Conservation (phyloP, 805 yeast genomes). For the Suhomyces canberraensis region DNA sequence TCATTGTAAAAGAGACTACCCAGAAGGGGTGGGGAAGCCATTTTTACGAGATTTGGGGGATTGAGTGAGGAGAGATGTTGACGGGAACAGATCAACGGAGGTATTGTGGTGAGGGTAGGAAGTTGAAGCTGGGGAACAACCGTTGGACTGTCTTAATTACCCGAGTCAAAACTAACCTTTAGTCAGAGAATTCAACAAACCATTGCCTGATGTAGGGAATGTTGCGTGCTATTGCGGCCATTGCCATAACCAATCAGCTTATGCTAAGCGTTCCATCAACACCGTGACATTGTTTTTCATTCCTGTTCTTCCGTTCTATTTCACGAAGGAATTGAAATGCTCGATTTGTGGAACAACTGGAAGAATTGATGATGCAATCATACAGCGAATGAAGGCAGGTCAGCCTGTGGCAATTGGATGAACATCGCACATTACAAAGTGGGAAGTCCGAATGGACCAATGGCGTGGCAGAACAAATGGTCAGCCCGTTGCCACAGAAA, state of each 20-base stretch:
- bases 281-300: conserved; percentile 53
- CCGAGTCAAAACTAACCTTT: conserved; percentile 2
- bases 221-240: conserved; percentile 49
- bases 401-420: conserved; percentile 32
- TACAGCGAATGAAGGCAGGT: conserved; percentile 25
- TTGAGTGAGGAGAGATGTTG: no score
- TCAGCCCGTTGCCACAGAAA: no score
- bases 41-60: no score
- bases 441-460: neutral
- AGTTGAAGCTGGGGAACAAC: neutral
- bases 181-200: conserved; percentile 36
- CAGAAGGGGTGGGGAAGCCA: no score
- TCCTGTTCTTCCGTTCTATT: conserved; percentile 52
- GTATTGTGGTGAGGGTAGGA: no score
- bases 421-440: neutral
- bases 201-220: conserved; percentile 27
- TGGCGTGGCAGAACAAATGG: no score
- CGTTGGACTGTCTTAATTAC: neutral
- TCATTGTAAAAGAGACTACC: no score
- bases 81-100: no score
- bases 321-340: conserved; percentile 51
- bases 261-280: conserved; percentile 50
- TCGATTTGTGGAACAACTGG: conserved; percentile 47
- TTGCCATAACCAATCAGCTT: conserved; percentile 56
- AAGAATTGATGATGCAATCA: conserved; percentile 20